These are phyloP conservation scores for Penicillium bialowiezense DNA, from an alignment of 495 filamentous ascomycete genomes.

Conservation along the genomic window DNA sequence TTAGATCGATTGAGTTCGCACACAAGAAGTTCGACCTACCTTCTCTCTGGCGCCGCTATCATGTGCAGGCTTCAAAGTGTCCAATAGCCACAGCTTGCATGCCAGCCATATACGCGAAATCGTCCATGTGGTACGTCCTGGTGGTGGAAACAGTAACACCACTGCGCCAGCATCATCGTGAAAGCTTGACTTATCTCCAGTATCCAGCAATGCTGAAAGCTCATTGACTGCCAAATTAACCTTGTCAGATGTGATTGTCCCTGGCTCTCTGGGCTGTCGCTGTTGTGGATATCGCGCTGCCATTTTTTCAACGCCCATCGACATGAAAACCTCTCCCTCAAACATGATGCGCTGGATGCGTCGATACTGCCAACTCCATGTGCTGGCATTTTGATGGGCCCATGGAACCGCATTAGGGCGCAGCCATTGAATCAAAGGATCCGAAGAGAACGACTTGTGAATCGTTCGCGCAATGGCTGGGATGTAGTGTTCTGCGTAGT, in stretches of 20 bases:
- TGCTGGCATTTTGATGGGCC: constrained; percentile 4
- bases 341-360: constrained; percentile 22
- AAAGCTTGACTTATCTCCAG: background rate
- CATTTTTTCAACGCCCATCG: constrained; percentile 9
- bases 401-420: constrained; percentile 24
- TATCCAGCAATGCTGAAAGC: background rate
- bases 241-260: background rate
- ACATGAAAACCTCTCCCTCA: constrained; percentile 22
- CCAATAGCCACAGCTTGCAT: constrained; percentile 22
- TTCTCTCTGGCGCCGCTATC: constrained; percentile 13
- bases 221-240: background rate
- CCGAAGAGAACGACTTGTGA: constrained; percentile 24
- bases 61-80: constrained; percentile 11
- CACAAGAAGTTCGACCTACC: constrained; percentile 4
- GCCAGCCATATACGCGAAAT: constrained; percentile 4
- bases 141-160: constrained; percentile 24
- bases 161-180: constrained; percentile 20
- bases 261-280: background rate
- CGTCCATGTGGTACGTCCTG: constrained; percentile 12
- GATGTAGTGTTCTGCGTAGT: constrained; percentile 12
- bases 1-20: background rate
- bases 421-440: constrained; percentile 30
- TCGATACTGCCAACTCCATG: constrained; percentile 27
- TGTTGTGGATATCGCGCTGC: constrained; percentile 4
- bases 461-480: constrained; percentile 20